Percentiles rank a stretch among this genome's conserved stretches.
These are phyloP conservation scores for Cladosporium sp. DNA, from an alignment of 2,329 filamentous ascomycete species.

Conservation along the genomic window DNA sequence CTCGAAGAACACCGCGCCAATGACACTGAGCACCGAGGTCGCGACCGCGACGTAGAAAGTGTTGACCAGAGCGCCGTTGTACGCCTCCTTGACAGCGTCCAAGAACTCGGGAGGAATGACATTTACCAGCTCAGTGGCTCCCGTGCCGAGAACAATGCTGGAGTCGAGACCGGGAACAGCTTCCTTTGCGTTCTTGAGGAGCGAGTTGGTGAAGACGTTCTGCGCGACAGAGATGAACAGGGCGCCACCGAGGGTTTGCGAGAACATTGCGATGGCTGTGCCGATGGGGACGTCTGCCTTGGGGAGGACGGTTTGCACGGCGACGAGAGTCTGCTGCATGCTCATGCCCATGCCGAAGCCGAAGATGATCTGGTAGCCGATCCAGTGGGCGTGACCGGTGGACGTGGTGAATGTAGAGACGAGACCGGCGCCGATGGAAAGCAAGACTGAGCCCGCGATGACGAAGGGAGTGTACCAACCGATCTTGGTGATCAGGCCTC, in stretches of 20 bases:
- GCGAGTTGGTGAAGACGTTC: conserved; percentile 48
- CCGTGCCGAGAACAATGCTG: conserved; percentile 40
- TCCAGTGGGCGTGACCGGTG: conserved; percentile 35
- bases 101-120: conserved; percentile 50
- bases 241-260: conserved; percentile 45
- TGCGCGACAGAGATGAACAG: conserved; percentile 48
- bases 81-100: conserved; percentile 55
- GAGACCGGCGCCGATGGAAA: conserved; percentile 45
- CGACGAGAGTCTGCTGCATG: conserved; percentile 46
- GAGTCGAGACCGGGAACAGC: conserved; percentile 42
- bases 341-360: conserved; percentile 44
- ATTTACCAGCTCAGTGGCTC: conserved; percentile 57
- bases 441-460: conserved; percentile 33
- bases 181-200: conserved; percentile 36
- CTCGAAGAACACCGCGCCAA: conserved; percentile 55
- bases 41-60: conserved; percentile 59
- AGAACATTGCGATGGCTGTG: conserved; percentile 46
- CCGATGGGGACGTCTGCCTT: conserved; percentile 43
- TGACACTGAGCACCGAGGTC: conserved; percentile 49
- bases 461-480: conserved; percentile 51
- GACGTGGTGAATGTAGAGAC: conserved; percentile 40
- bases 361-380: conserved; percentile 35
- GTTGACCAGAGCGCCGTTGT: conserved; percentile 57
- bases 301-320: conserved; percentile 43
- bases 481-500: conserved; percentile 36